Evolutionary conservation across 345 rosid genomes (phyloP).

Genomic region (Salix viminalis): DNA sequence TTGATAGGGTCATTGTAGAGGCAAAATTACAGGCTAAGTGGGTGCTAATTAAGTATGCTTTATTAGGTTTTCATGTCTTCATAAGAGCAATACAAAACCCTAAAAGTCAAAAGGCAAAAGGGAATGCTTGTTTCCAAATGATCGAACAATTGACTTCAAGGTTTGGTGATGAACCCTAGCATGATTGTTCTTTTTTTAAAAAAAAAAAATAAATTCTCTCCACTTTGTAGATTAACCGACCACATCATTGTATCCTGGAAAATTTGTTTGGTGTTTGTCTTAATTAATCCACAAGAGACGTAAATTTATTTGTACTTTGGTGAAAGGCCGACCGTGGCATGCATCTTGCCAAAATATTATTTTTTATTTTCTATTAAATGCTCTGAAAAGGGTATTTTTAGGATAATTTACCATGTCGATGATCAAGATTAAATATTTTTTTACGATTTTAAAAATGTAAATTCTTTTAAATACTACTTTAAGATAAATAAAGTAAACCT

Average conservation of each 20-base stretch:
- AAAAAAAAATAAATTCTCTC: background rate
- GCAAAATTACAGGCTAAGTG: background rate
- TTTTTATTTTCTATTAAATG: background rate
- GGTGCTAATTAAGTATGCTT: constrained; percentile 16
- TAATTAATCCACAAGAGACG: background rate
- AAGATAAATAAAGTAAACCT: too few species aligned
- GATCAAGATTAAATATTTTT: too few species aligned
- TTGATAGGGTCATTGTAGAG: background rate
- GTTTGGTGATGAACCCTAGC: background rate
- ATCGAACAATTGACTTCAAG: constrained; percentile 24
- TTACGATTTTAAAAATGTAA: too few species aligned
- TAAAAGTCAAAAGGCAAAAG: constrained; percentile 33
- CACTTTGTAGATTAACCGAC: constrained; percentile 5
- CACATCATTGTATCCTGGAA: background rate
- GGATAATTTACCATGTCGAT: too few species aligned
- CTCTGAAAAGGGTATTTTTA: background rate
- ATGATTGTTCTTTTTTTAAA: background rate
- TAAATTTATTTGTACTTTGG: background rate
- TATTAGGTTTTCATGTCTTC: constrained; percentile 25
- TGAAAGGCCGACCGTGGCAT: background rate
- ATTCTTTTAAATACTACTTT: too few species aligned
- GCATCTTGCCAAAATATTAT: background rate
- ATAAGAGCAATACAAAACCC: constrained; percentile 19
- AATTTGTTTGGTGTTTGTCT: constrained; percentile 6
- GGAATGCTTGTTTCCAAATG: constrained; percentile 22